Percentiles rank a stretch among this genome's conserved stretches.
phyloP scores from a whole-genome alignment of 208 protist genomes.

The Sergeia podlipaevii region DNA sequence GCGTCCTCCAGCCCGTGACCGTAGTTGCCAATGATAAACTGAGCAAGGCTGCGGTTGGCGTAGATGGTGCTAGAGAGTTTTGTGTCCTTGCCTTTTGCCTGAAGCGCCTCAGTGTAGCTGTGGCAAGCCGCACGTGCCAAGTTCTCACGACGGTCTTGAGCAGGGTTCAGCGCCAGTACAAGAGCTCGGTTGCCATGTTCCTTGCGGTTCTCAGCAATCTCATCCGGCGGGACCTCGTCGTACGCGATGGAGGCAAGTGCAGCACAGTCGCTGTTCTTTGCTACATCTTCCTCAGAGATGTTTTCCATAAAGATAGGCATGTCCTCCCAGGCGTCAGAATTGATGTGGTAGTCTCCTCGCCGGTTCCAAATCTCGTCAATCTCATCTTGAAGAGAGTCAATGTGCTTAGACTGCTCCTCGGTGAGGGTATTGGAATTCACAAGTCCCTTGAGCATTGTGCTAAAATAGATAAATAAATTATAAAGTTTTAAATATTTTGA shows the following conservation, averaged over 20 bases:
- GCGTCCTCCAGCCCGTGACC: slow-evolving; percentile 80
- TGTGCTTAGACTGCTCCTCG: slow-evolving; percentile 57
- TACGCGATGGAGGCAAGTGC: slow-evolving; percentile 83
- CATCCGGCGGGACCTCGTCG: slow-evolving; percentile 78
- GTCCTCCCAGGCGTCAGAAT: slow-evolving; percentile 78
- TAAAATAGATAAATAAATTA: background rate
- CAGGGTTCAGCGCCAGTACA: slow-evolving; percentile 69
- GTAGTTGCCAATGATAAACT: slow-evolving; percentile 89
- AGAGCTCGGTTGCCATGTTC: slow-evolving; percentile 80
- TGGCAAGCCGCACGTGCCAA: slow-evolving; percentile 71
- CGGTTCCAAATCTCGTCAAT: slow-evolving; percentile 89
- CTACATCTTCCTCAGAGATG: slow-evolving; percentile 80
- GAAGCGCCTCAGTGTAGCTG: slow-evolving; percentile 84
- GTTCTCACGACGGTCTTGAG: slow-evolving; percentile 73
- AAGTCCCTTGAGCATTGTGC: slow-evolving; percentile 22
- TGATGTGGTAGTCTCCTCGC: slow-evolving; percentile 79
- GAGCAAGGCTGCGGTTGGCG: slow-evolving; percentile 79
- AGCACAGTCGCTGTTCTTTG: slow-evolving; percentile 67
- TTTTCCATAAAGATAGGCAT: slow-evolving; percentile 91
- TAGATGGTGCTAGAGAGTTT: slow-evolving; percentile 69
- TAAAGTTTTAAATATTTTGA: no score
- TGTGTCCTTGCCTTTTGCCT: slow-evolving; percentile 72
- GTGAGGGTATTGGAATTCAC: slow-evolving; percentile 38
- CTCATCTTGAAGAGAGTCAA: slow-evolving; percentile 68
- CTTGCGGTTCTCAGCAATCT: slow-evolving; percentile 84